Conservation (phyloP, 805 yeast species). For the Tetrapisispora arboricola region DNA sequence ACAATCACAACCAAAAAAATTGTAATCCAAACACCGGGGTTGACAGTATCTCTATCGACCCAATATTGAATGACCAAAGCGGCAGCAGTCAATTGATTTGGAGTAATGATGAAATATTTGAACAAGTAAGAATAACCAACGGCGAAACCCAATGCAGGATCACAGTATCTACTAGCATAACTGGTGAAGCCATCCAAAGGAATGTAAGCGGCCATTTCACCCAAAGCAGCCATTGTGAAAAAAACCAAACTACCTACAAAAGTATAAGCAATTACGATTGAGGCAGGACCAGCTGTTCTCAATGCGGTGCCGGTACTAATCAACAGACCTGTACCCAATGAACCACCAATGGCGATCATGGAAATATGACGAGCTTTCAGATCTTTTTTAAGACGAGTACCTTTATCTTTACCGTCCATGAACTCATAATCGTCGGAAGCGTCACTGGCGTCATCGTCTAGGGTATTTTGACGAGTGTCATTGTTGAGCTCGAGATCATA, state of each 20-base stretch:
- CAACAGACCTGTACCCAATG: slow-evolving; percentile 70
- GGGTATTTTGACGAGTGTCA: not conserved
- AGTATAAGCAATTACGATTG: slow-evolving; percentile 50
- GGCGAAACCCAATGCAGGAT: slow-evolving; percentile 38
- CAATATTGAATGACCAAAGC: slow-evolving; percentile 39
- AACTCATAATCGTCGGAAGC: not conserved
- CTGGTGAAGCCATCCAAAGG: slow-evolving; percentile 63
- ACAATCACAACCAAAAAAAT: slow-evolving; percentile 32
- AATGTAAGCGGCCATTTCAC: slow-evolving; percentile 58
- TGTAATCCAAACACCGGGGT: slow-evolving; percentile 38
- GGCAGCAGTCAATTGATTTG: slow-evolving; percentile 38
- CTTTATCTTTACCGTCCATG: slow-evolving; percentile 12
- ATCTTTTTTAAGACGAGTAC: slow-evolving; percentile 16
- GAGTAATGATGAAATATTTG: slow-evolving; percentile 39
- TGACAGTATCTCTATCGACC: slow-evolving; percentile 32
- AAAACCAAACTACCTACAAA: slow-evolving; percentile 63
- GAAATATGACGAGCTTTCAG: slow-evolving; percentile 49
- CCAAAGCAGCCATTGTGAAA: slow-evolving; percentile 57
- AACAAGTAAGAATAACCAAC: slow-evolving; percentile 37
- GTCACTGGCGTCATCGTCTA: not conserved
- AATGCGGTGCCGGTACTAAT: slow-evolving; percentile 70
- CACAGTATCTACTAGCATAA: slow-evolving; percentile 42
- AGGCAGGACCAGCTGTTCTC: slow-evolving; percentile 54
- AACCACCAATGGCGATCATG: slow-evolving; percentile 77
- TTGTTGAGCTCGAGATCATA: slow-evolving; percentile 1